Conservation (phyloP, 2,329 filamentous ascomycete genomes). For the Aspergillus sp. region DNA sequence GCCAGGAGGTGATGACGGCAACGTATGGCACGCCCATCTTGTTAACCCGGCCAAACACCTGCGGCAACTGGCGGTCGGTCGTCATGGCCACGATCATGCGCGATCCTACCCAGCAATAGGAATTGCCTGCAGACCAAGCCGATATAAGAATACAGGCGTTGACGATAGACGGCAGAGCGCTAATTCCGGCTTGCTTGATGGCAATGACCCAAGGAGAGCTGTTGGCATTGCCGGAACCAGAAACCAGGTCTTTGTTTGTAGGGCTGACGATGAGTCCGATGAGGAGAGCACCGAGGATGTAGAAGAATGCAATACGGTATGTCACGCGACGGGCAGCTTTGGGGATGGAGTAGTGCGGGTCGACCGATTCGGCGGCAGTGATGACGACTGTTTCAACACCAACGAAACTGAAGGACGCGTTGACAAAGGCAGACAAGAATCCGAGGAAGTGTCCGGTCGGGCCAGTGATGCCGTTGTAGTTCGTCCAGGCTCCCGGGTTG, state of each 20-base stretch:
- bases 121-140: conserved; percentile 46
- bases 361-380: conserved; percentile 43
- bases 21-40: conserved; percentile 59
- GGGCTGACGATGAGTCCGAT: conserved; percentile 35
- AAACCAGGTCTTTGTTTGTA: conserved; percentile 21
- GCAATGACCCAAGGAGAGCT: conserved; percentile 41
- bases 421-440: conserved; percentile 43
- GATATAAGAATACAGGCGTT: conserved; percentile 41
- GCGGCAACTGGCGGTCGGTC: conserved; percentile 60
- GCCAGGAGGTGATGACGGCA: conserved; percentile 57
- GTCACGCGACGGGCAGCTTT: conserved; percentile 45
- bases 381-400: conserved; percentile 46
- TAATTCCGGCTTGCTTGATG: conserved; percentile 37
- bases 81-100: conserved; percentile 63
- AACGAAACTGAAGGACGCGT: conserved; percentile 45
- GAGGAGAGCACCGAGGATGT: conserved; percentile 34
- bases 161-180: conserved; percentile 35
- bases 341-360: conserved; percentile 43
- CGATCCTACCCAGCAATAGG: conserved; percentile 54
- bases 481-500: conserved; percentile 35
- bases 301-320: conserved; percentile 43
- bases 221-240: conserved; percentile 31
- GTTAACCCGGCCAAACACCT: conserved; percentile 56
- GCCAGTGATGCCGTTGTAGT: conserved; percentile 34
- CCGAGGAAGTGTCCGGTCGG: conserved; percentile 37